Evolutionary conservation across 1,139 yeast species (phyloP).

Genomic region (Yamadazyma dushanensis): DNA sequence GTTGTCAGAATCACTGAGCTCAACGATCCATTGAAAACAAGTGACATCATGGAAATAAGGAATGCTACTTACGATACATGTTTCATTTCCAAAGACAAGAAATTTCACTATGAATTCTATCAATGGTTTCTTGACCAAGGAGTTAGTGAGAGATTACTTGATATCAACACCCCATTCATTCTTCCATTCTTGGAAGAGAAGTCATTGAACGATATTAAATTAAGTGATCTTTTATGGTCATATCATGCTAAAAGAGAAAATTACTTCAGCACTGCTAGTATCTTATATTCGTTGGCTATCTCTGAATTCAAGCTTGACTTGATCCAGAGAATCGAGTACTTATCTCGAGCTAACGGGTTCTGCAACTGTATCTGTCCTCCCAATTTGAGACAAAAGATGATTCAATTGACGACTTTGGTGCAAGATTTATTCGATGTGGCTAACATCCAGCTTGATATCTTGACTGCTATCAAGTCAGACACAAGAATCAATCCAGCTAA

Average conservation of each 20-base stretch:
- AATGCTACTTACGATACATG: slow-evolving; percentile 76
- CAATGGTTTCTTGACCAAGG: slow-evolving; percentile 89
- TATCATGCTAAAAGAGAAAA: slow-evolving; percentile 83
- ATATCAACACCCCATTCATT: slow-evolving; percentile 78
- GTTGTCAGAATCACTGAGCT: slow-evolving; percentile 55
- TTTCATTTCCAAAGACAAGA: slow-evolving; percentile 70
- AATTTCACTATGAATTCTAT: slow-evolving; percentile 87
- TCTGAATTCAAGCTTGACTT: slow-evolving; percentile 72
- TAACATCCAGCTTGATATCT: slow-evolving; percentile 79
- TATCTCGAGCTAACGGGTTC: slow-evolving; percentile 91
- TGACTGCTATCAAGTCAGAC: slow-evolving; percentile 61
- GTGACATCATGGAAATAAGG: slow-evolving; percentile 60
- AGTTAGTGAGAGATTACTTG: slow-evolving; percentile 72
- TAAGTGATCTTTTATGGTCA: slow-evolving; percentile 85
- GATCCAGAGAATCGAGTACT: slow-evolving; percentile 77
- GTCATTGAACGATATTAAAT: slow-evolving; percentile 62
- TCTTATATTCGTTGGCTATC: slow-evolving; percentile 70
- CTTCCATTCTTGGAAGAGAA: slow-evolving; percentile 76
- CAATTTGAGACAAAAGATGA: slow-evolving; percentile 71
- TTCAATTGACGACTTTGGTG: slow-evolving; percentile 65
- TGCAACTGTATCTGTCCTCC: slow-evolving; percentile 86
- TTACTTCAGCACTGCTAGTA: slow-evolving; percentile 80
- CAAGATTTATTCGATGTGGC: slow-evolving; percentile 88
- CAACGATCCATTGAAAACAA: slow-evolving; percentile 43
- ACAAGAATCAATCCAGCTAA: slow-evolving; percentile 50